Evolutionary conservation across 2,329 filamentous ascomycete genomes (phyloP).

Genomic region (Onygena corvina): DNA sequence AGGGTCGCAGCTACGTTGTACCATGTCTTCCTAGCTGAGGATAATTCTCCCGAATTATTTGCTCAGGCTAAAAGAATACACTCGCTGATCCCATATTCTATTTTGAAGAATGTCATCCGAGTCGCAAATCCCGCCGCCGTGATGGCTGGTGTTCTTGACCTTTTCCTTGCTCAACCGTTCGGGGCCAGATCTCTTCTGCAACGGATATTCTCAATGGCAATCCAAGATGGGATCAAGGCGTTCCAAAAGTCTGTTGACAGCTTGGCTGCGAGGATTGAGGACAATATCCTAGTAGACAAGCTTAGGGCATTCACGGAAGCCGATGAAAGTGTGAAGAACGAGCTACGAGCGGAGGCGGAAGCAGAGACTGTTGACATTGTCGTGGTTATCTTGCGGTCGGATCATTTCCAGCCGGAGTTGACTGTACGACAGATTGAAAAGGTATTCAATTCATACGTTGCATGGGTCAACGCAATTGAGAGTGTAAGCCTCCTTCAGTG

Average conservation of each 20-base stretch:
- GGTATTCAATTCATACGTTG: conserved; percentile 88
- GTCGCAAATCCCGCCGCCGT: conserved; percentile 93
- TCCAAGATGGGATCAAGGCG: conserved; percentile 77
- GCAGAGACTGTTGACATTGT: conserved; percentile 70
- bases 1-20: conserved; percentile 87
- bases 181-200: conserved; percentile 82
- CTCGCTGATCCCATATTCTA: conserved; percentile 80
- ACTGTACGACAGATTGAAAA: conserved; percentile 64
- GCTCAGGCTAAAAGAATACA: conserved; percentile 90
- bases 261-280: conserved; percentile 65
- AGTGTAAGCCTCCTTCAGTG: conserved; percentile 41
- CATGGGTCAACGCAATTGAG: conserved; percentile 89
- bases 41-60: conserved; percentile 94
- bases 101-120: conserved; percentile 93
- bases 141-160: conserved; percentile 87
- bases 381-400: conserved; percentile 70
- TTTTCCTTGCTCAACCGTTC: conserved; percentile 92
- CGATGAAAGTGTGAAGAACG: conserved; percentile 60
- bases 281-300: conserved; percentile 66
- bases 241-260: conserved; percentile 80
- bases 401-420: conserved; percentile 60
- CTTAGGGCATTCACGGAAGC: conserved; percentile 66
- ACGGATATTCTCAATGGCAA: conserved; percentile 80
- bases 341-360: conserved; percentile 60
- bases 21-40: conserved; percentile 91